These are phyloP conservation scores for Phytopythium delawarense DNA, from an alignment of 352 stramenopile species.

Conservation along the genomic window DNA sequence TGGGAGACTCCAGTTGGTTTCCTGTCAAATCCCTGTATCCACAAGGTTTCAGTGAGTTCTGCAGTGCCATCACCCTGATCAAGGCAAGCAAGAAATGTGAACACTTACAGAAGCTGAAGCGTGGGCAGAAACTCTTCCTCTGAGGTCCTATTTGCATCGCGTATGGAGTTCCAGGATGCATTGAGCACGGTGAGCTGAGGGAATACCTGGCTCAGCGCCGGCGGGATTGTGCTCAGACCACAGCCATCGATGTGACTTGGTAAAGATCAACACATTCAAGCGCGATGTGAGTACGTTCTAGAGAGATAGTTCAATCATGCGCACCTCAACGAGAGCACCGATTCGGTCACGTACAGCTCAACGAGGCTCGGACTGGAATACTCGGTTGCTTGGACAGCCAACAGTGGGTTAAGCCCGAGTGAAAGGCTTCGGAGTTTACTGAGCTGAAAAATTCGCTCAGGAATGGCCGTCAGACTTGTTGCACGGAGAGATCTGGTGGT, in stretches of 20 bases:
- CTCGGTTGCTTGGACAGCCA: conserved; percentile 10
- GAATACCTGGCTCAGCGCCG: conserved; percentile 7
- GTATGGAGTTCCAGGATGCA: conserved; percentile 17
- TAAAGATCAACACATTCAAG: neutral
- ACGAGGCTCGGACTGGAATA: conserved; percentile 12
- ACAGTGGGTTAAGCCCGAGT: conserved; percentile 17
- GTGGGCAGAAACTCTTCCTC: neutral
- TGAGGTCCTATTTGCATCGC: neutral
- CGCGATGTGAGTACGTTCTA: neutral
- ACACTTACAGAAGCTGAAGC: conserved; percentile 6
- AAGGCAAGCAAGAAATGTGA: neutral
- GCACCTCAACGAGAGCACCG: neutral
- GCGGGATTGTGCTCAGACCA: conserved; percentile 6
- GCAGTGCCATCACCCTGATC: neutral
- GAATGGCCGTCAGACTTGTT: conserved; percentile 12
- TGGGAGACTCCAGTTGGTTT: conserved; percentile 11
- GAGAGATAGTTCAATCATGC: neutral
- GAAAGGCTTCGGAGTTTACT: conserved; percentile 13
- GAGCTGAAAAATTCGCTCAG: conserved; percentile 13
- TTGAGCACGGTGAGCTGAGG: conserved; percentile 15
- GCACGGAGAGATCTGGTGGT: neutral
- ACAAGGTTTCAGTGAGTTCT: neutral
- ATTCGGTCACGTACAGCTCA: conserved; percentile 13
- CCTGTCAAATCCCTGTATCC: conserved; percentile 14
- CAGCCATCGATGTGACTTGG: conserved; percentile 16